These are phyloP conservation scores for Salinomyces thailandicus DNA, from an alignment of 2,329 filamentous ascomycete genomes.

Conservation along the genomic window DNA sequence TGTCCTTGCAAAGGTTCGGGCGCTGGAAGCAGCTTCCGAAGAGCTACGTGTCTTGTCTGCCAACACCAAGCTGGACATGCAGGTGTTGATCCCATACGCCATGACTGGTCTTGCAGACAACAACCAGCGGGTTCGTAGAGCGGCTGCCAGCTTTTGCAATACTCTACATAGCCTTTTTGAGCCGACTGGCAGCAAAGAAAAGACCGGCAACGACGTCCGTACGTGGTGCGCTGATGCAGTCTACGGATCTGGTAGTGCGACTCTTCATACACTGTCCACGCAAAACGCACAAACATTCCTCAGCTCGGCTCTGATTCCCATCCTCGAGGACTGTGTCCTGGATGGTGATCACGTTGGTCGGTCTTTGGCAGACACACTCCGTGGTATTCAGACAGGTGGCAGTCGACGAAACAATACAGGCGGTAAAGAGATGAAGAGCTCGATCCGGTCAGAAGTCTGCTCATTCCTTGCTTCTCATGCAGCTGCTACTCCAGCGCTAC, in stretches of 20 bases:
- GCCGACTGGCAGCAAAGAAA: neutral
- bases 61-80: slow-evolving; percentile 43
- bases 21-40: slow-evolving; percentile 1
- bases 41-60: neutral
- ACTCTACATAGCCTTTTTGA: slow-evolving; percentile 1
- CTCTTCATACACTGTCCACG: slow-evolving; percentile 47
- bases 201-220: slow-evolving; percentile 6
- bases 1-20: neutral
- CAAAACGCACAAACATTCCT: slow-evolving; percentile 53
- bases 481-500: slow-evolving; percentile 54
- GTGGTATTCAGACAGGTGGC: slow-evolving; percentile 28
- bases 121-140: slow-evolving; percentile 46
- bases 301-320: slow-evolving; percentile 57
- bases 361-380: slow-evolving; percentile 49
- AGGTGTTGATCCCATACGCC: slow-evolving; percentile 72
- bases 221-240: slow-evolving; percentile 50
- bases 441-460: slow-evolving; percentile 54
- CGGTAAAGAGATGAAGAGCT: slow-evolving; percentile 44
- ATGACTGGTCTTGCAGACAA: slow-evolving; percentile 64
- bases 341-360: slow-evolving; percentile 61
- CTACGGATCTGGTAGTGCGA: slow-evolving; percentile 48
- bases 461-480: slow-evolving; percentile 65
- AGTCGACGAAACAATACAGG: slow-evolving; percentile 7
- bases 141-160: slow-evolving; percentile 37
- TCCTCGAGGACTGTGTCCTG: slow-evolving; percentile 75